Conservation (phyloP, 306 rosid genomes). For the Rosa chinensis region DNA sequence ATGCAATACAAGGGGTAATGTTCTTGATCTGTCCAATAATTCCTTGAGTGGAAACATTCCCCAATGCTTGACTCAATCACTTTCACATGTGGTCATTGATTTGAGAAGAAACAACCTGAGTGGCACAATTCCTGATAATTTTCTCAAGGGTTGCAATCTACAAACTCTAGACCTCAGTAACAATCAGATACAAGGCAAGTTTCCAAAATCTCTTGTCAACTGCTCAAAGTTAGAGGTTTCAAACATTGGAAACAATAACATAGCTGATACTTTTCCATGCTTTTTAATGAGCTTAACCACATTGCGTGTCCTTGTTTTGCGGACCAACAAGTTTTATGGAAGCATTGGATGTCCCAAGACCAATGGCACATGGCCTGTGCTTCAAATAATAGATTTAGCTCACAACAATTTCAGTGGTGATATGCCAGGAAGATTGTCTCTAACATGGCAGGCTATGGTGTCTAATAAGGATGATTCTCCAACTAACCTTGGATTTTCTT, state of each 20-base stretch:
- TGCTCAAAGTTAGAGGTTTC: conserved; percentile 21
- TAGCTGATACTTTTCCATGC: conserved; percentile 3
- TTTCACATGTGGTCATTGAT: not conserved
- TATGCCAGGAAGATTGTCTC: not conserved
- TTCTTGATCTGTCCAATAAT: conserved; percentile 31
- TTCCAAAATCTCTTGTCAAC: conserved; percentile 17
- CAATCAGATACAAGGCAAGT: not conserved
- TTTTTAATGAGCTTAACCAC: not conserved
- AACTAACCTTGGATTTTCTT: too few relatives aligned
- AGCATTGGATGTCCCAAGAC: not conserved
- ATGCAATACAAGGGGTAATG: conserved; percentile 10
- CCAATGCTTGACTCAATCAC: not conserved
- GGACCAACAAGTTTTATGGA: conserved; percentile 15
- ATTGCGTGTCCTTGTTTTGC: not conserved
- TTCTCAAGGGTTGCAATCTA: not conserved
- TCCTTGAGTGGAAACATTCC: conserved; percentile 26
- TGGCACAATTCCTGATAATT: conserved; percentile 7
- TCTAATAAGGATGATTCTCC: not conserved
- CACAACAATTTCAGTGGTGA: not conserved
- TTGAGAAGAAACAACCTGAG: conserved; percentile 12
- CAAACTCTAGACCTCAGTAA: conserved; percentile 12
- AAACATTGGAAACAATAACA: conserved; percentile 15
- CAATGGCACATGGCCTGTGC: not conserved
- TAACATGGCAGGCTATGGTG: not conserved
- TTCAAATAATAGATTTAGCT: not conserved